Evolutionary conservation across 2,329 filamentous ascomycete species (phyloP), one percentile per base, ranked within the genome.

Genomic region (Ophiocordyceps unilateralis): DNA sequence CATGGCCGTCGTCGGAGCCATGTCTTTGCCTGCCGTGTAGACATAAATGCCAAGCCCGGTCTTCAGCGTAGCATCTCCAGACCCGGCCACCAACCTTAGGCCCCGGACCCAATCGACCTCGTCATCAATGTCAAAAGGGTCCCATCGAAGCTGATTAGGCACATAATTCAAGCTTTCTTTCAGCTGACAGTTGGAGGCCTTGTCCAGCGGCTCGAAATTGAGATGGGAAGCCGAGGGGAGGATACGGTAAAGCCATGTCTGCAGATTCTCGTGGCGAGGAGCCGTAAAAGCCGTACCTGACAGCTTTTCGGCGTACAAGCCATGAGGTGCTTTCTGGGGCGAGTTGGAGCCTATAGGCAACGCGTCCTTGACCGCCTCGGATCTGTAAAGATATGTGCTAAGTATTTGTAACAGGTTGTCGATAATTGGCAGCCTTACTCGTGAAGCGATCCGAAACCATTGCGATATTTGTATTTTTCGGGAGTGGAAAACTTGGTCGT

Each of bases 71-170:
- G 84, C 78, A 51, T 91, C 82, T 15, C 87, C 87, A 0, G 84
- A 81, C 15, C 83, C 83, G 2, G 81, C 83, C 10, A 91, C 68
- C 19, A 88, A 68, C 46, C 81, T 76, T 48, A 89, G 61, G 1
- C 70, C 69, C 7, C 64, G 63, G 37, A 76, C 64, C 43, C 76
- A 78, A 48, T 74, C 67, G 6, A 63, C 61, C 39, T 44, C 49
- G 56, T 81, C 69, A 48, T 84, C 77, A 32, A 87, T 66, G 53
- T 88, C 79, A 56, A 88, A 87, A 1, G 71, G 83, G 51, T 85
- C 79, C 85, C 85, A 93, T 47, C 84, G 76, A 28, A 93, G 68
- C 61, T 91, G 85, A 52, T 89, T 89, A 1, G 85, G 85, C 32
- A 63, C 59, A 39, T 58, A 60, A 47, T 59, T 55, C 23, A 62